Evolutionary conservation across 2,329 filamentous ascomycete genomes (phyloP), one percentile per base, ranked within the genome.

Genomic region (Botrytis hyacinthi): DNA sequence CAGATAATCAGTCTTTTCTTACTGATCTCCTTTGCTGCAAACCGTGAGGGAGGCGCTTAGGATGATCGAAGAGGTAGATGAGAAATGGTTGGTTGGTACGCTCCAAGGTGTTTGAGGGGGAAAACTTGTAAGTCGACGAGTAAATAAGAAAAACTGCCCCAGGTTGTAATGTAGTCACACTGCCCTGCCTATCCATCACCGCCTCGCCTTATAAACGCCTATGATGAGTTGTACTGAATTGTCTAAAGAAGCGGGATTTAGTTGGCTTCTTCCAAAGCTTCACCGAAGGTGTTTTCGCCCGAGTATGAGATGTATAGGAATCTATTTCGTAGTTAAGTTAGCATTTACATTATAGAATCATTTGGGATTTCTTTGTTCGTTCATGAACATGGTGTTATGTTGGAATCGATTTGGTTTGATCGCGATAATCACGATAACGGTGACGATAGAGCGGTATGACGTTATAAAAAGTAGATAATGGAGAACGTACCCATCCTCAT

Each of bases 241-340:
- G 44, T 18, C n/a, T 37, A 32, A 51, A 42, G 44, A 51, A 54
- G 70, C 57, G n/a, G 46, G 40, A 54, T n/a, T 73, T 73, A 73
- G 57, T 60, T 69, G 51, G 35, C 57, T 60, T 73, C 71, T 69
- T 73, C 71, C 26, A 73, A 35, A 32, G 65, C 42, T 61, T 61
- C 63, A 82, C 96, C 96, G 82, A 99, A 99, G 72, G 96, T 99
- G 89, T 98, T 99, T 90, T 98, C 96, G 85, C 96, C 96, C 69
- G 95, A 98, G 88, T 91, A 93, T 88, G 95, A 98, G 86, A 99
- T 99, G 87, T 99, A 99, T 75, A 99, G 89, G 88, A 98, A 81
- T 48, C 80, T 80, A 68, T 77, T 68, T 37, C 37, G 68, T 74
- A 32, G 40, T 35, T 1, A 42, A 62, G 54, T 67, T 68, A 71